Evolutionary conservation across 129 eudicot genomes (phyloP), one percentile per base, ranked within the genome.

Genomic region (Chrysanthemum makinoi): DNA sequence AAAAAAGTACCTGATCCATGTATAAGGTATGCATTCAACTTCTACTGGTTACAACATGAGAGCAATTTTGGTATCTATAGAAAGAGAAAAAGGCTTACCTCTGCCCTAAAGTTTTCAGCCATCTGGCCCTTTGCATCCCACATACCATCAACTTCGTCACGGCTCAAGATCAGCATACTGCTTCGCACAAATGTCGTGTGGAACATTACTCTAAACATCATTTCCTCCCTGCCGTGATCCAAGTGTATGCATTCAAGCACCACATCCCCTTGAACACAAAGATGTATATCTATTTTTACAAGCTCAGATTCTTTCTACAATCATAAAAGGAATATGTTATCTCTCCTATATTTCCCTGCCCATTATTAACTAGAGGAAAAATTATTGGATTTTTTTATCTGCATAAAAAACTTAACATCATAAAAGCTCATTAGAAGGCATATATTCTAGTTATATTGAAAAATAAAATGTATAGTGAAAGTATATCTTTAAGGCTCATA

Each of bases 231-330:
- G 35, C 66, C 89, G 70, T 80, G 84, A 51, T 84, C 86, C 84
- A 94, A 77, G 78, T 89, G 97, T 73, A 90, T 50, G 80, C 95
- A 89, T 75, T 94, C 99, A 58, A 94, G 83, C 64, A 94, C 89
- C 50, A 90, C 87, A 78, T 95, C 99, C 65, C 99, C 99, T 81
- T 88, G 97, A 65, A 88, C 84, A 43, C 83, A 86, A 60, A 80
- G 82, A 75, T 79, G 89, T 75, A 95, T 78, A 57, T 95, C 96
- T 54, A 95, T 63, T 78, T 86, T 90, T 75, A 90, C 94, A 10
- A 86, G 28, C 28, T 66, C 82, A 46, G 94, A 86, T 62, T 95
- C 99, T 81, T 86, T 97, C 98, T 93, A 90, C 85, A 89, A 63
- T 72, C 69, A 80, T 18, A 57, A 28, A 72, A 24, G 26, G 24